Percentiles rank a stretch among this genome's conserved stretches.
These are phyloP conservation scores for Podospora comata DNA, from an alignment of 495 filamentous ascomycete species.

Conservation along the genomic window DNA sequence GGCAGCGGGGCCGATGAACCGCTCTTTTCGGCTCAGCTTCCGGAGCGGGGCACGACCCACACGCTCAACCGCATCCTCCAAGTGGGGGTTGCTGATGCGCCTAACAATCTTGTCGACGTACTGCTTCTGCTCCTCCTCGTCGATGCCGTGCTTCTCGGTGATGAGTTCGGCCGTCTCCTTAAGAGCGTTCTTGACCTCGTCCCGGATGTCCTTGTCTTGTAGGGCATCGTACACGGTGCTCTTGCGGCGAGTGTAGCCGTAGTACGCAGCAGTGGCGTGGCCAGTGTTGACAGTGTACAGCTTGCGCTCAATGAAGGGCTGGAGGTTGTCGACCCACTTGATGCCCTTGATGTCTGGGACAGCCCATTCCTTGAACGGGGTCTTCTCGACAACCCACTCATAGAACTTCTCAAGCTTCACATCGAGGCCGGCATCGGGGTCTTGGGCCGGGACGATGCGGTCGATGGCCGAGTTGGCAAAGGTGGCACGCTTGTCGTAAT, in stretches of 20 bases:
- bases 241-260: conserved; percentile 79
- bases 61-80: conserved; percentile 90
- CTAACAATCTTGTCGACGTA: conserved; percentile 91
- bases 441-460: conserved; percentile 90
- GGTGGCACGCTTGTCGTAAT: conserved; percentile 62
- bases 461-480: conserved; percentile 98
- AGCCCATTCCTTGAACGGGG: conserved; percentile 60
- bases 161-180: conserved; percentile 82
- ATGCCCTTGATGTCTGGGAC: conserved; percentile 76
- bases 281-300: conserved; percentile 98
- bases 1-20: conserved; percentile 88
- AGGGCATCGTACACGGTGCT: conserved; percentile 83
- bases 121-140: conserved; percentile 69
- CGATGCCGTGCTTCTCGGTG: conserved; percentile 78
- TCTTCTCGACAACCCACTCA: conserved; percentile 93
- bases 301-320: conserved; percentile 97
- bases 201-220: conserved; percentile 61
- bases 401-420: conserved; percentile 97
- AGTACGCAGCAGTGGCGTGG: conserved; percentile 96
- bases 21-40: conserved; percentile 88
- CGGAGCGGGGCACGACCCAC: conserved; percentile 92
- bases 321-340: conserved; percentile 85
- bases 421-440: conserved; percentile 72
- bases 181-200: conserved; percentile 70
- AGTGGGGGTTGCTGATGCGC: conserved; percentile 91